Conservation (phyloP, 805 yeast genomes). For the Candida gorgasii region DNA sequence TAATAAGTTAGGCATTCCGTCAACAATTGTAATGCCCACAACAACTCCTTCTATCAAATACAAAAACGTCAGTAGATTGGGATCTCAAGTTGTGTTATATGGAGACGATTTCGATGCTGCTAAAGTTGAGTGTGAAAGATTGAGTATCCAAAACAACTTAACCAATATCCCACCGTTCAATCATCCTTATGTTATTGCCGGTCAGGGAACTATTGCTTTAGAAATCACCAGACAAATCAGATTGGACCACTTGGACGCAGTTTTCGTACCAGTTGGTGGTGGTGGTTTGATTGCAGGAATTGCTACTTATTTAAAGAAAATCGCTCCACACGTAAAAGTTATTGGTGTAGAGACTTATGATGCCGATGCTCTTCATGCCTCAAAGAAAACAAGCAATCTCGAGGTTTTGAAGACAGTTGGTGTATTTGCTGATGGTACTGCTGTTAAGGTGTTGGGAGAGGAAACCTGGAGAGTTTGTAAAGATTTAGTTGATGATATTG, state of each 20-base stretch:
- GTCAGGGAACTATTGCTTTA: constrained; percentile 97
- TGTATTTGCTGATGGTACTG: constrained; percentile 98
- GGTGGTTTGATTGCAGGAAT: constrained; percentile 95
- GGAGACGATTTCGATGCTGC: constrained; percentile 98
- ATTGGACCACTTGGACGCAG: constrained; percentile 73
- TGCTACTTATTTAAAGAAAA: constrained; percentile 84
- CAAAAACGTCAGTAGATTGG: constrained; percentile 86
- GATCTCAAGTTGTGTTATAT: constrained; percentile 87
- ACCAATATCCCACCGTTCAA: constrained; percentile 97
- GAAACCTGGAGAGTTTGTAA: constrained; percentile 85
- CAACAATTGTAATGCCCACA: constrained; percentile 97
- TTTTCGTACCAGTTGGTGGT: constrained; percentile 94
- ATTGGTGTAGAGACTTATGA: constrained; percentile 96
- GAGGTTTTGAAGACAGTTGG: constrained; percentile 74
- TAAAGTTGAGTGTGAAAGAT: constrained; percentile 80
- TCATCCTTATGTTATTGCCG: constrained; percentile 97
- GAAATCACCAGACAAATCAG: constrained; percentile 88
- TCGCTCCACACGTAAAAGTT: constrained; percentile 96
- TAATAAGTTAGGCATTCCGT: constrained; percentile 78
- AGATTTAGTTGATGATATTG: constrained; percentile 84
- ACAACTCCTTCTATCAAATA: constrained; percentile 95
- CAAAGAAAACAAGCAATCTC: constrained; percentile 57
- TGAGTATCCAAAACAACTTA: constrained; percentile 67
- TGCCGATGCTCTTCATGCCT: constrained; percentile 87
- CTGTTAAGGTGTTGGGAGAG: constrained; percentile 85